Evolutionary conservation across 1,284 basidiomycete species (phyloP).

Genomic region (Cronartium quercuum): DNA sequence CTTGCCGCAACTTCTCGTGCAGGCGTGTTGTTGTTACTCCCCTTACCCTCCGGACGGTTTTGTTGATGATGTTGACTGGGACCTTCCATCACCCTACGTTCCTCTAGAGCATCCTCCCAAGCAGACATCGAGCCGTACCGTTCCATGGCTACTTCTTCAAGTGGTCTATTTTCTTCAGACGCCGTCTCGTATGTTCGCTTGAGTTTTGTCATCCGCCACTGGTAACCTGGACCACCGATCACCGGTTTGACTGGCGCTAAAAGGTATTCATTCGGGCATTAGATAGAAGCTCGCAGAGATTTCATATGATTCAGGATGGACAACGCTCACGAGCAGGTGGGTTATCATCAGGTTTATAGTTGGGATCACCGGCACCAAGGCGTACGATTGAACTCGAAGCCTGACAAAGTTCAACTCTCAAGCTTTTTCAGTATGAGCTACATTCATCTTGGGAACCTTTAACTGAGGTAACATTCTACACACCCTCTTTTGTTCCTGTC

Average conservation of each 20-base stretch:
- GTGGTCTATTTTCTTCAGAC: slow-evolving; percentile 18
- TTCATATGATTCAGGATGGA: not conserved
- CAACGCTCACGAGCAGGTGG: slow-evolving; percentile 2
- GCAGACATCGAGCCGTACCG: slow-evolving; percentile 76
- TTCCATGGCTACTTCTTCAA: slow-evolving; percentile 67
- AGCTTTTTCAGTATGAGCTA: not conserved
- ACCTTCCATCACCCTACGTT: slow-evolving; percentile 75
- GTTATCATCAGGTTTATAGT: slow-evolving; percentile 13
- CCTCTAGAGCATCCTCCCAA: slow-evolving; percentile 80
- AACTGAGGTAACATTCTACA: not conserved
- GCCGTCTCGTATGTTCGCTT: slow-evolving; percentile 33
- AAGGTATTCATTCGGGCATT: not conserved
- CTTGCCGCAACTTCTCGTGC: slow-evolving; percentile 8
- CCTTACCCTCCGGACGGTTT: slow-evolving; percentile 46
- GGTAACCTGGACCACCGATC: slow-evolving; percentile 32
- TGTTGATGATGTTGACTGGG: slow-evolving; percentile 54
- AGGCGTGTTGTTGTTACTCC: slow-evolving; percentile 45
- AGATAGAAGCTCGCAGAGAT: not conserved
- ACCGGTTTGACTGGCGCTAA: slow-evolving; percentile 1
- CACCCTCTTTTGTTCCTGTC: not conserved
- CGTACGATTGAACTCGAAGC: slow-evolving; percentile 26
- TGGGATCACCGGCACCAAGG: slow-evolving; percentile 32
- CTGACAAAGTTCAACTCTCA: not conserved
- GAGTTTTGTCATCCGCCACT: slow-evolving; percentile 34
- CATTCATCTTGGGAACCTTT: not conserved